A percentile compares a stretch with the other conserved stretches of the same genome.
Conservation (phyloP, 2,329 filamentous ascomycete species). For the Venturia nashicola region DNA sequence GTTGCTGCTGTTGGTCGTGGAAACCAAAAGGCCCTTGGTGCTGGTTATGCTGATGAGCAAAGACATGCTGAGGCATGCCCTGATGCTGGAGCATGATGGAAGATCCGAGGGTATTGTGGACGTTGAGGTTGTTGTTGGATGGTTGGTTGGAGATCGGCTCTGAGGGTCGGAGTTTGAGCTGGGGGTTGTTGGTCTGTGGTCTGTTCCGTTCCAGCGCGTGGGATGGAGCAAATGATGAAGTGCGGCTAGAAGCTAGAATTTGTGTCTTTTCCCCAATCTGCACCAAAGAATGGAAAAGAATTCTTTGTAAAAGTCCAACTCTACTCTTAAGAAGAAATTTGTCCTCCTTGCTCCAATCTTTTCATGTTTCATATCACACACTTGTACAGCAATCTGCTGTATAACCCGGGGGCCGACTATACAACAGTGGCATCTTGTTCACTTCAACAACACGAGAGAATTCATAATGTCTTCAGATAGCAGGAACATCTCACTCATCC, state of each 20-base stretch:
- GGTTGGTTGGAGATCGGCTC: background rate
- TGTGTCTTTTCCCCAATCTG: background rate
- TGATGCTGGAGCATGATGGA: background rate
- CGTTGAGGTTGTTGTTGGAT: background rate
- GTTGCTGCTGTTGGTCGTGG: conserved; percentile 27
- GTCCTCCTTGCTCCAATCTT: background rate
- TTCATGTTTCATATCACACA: background rate
- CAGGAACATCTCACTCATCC: too few relatives aligned
- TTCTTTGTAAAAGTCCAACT: background rate
- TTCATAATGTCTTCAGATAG: too few relatives aligned
- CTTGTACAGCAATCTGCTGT: background rate
- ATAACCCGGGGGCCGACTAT: background rate
- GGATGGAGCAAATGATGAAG: background rate
- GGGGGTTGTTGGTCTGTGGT: too few relatives aligned
- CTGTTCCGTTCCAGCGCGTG: background rate
- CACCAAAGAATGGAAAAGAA: background rate
- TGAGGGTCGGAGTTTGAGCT: background rate
- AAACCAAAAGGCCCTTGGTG: conserved; percentile 24
- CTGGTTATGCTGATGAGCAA: conserved; percentile 1
- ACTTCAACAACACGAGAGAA: background rate
- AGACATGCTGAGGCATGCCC: conserved; percentile 3
- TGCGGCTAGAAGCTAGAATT: too few relatives aligned
- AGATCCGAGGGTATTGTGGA: background rate
- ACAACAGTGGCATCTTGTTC: background rate
- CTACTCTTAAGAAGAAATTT: background rate